Conservation (phyloP, 768 basidiomycete genomes). For the Naganishia friedmannii region DNA sequence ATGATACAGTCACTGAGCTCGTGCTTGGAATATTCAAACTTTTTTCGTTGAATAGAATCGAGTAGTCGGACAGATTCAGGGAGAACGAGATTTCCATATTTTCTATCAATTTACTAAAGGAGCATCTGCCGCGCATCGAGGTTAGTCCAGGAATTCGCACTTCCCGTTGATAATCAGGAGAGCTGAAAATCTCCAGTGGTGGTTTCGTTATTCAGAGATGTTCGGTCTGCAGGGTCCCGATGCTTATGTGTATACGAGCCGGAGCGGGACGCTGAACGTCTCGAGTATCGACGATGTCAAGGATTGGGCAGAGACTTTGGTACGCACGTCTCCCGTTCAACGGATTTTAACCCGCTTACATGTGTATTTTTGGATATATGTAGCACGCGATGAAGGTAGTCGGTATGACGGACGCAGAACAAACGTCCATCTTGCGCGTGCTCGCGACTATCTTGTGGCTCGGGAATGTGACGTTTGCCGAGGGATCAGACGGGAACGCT, state of each 20-base stretch:
- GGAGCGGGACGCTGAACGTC: conserved; percentile 88
- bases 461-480: conserved; percentile 86
- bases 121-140: conserved; percentile 81
- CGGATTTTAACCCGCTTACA: background rate
- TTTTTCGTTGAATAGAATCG: conserved; percentile 46
- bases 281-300: conserved; percentile 81
- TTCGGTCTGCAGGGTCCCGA: conserved; percentile 96
- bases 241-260: conserved; percentile 86
- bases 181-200: background rate
- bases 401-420: conserved; percentile 78
- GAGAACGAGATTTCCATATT: conserved; percentile 96
- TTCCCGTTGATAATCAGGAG: background rate
- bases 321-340: conserved; percentile 53
- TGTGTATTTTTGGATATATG: conserved; percentile 14
- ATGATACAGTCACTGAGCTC: too few species aligned
- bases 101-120: conserved; percentile 99
- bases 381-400: conserved; percentile 92
- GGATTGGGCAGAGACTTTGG: conserved; percentile 85
- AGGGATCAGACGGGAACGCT: conserved; percentile 86
- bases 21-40: background rate
- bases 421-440: conserved; percentile 88
- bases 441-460: conserved; percentile 90
- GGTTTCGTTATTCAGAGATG: conserved; percentile 62
- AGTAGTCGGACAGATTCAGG: conserved; percentile 92
- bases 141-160: conserved; percentile 54